Base-by-base conservation (phyloP, 73 alveolate species). In the Durusdinium trenchii region DNA sequence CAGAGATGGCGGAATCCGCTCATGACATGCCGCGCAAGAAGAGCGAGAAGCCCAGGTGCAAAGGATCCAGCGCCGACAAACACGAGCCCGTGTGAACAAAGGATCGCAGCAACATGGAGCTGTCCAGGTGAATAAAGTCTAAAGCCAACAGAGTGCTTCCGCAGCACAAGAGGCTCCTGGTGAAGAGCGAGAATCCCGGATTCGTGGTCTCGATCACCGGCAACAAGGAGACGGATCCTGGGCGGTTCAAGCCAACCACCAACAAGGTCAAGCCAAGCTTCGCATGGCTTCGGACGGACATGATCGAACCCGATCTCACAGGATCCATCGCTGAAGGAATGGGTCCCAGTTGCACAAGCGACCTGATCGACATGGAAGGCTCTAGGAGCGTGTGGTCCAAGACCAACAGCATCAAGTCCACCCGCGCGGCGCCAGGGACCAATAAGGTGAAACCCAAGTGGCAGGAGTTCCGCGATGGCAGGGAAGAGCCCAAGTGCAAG, bases 181-280 rank as follows among this genome's bases (percentile, higher is more conserved):
- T 2, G 43, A 43, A 91, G 38, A 30, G 45, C 18, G 76, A 16
- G 20, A n/a, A 43, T 45, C 45, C 98, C 32, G 35, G 36, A 30
- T 81, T 6, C 1, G 91, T 48, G 10, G 45, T 5, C 48, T 81
- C 91, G 47, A 81, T 81, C 91, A 81, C 91, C 16, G 36, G 48
- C 50, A 50, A 67, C 32, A 67, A 81, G 91, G 71, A 81, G 91
- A 81, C 91, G 23, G 71, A 30, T 47, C 71, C 91, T 48, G 48
- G 48, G 46, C 91, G 64, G 50, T 81, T 81, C 81, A 94, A 10
- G 38, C 99, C 99, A 43, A 67, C 32, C 30, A 35, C 94, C 47
- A 52, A 81, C 60, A 40, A 32, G 60, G 47, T 7, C 36, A 57
- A 50, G 6, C 38, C 94, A 14, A 57, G 86, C 54, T 94, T 20